A percentile compares a stretch with the other conserved stretches of the same genome.
These are phyloP conservation scores for Nemania serpens DNA, from an alignment of 2,329 filamentous ascomycete genomes.

Conservation along the genomic window DNA sequence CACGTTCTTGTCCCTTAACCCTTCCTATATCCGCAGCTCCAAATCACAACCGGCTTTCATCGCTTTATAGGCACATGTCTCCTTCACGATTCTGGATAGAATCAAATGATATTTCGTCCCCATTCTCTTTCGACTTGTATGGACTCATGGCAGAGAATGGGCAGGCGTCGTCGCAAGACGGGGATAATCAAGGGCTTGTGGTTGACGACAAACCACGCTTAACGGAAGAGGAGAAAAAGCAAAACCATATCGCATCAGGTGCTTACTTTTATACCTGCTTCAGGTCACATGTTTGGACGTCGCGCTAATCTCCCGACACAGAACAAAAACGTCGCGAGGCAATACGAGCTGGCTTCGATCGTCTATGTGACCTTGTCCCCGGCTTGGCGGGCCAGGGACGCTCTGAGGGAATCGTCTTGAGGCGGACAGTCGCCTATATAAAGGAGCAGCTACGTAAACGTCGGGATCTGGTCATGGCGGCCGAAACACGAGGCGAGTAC, in stretches of 20 bases:
- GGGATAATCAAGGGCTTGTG: conserved; percentile 31
- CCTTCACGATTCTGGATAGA: background rate
- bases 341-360: conserved; percentile 83
- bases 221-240: conserved; percentile 60
- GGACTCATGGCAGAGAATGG: conserved; percentile 20
- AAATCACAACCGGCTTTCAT: background rate
- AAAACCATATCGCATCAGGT: conserved; percentile 61
- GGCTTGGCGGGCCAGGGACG: conserved; percentile 81
- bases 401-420: conserved; percentile 83
- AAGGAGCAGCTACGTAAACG: conserved; percentile 63
- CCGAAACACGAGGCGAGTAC: conserved; percentile 58
- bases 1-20: background rate
- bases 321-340: conserved; percentile 69
- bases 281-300: background rate
- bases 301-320: conserved; percentile 17
- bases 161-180: conserved; percentile 35
- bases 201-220: conserved; percentile 56
- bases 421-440: conserved; percentile 70
- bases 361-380: conserved; percentile 78
- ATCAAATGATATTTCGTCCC: background rate
- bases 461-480: conserved; percentile 59
- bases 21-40: background rate
- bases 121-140: background rate
- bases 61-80: background rate
- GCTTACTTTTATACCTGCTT: conserved; percentile 17